phyloP scores from a whole-genome alignment of 805 yeast genomes.

The Saturnispora serradocipensis region DNA sequence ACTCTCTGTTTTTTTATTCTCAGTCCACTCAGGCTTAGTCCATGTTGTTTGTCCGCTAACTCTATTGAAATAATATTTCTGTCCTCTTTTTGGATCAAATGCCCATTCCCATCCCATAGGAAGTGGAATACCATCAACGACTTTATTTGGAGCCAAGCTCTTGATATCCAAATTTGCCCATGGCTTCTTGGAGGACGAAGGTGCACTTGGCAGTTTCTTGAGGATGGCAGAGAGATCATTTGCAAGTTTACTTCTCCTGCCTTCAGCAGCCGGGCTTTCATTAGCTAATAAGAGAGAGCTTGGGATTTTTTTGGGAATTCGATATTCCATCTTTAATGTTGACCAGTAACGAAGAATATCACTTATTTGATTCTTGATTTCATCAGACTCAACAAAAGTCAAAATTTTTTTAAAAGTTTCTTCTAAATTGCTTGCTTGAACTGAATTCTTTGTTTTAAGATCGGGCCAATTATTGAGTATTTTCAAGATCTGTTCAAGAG shows the following conservation, averaged over 20 bases:
- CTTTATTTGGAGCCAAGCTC: constrained; percentile 15
- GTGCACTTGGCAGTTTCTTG: constrained; percentile 9
- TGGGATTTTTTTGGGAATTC: constrained; percentile 60
- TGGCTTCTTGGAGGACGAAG: constrained; percentile 10
- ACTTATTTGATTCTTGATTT: constrained; percentile 30
- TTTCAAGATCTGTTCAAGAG: constrained; percentile 42
- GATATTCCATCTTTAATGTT: constrained; percentile 66
- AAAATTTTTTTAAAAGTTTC: constrained; percentile 41
- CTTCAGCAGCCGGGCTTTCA: constrained; percentile 14
- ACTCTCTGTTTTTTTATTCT: not conserved
- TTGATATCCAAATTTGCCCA: constrained; percentile 15
- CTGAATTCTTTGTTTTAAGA: constrained; percentile 62
- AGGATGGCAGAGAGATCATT: constrained; percentile 3
- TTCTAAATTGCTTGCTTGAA: constrained; percentile 67
- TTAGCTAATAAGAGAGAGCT: constrained; percentile 7
- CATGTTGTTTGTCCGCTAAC: constrained; percentile 41
- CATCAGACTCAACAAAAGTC: constrained; percentile 11
- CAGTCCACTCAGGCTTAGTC: constrained; percentile 41
- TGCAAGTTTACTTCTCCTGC: constrained; percentile 15
- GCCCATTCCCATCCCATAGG: constrained; percentile 66
- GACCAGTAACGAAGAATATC: constrained; percentile 60
- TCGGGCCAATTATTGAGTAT: constrained; percentile 59
- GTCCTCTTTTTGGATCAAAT: constrained; percentile 35
- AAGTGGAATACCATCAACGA: constrained; percentile 28
- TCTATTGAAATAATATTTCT: constrained; percentile 47